phyloP scores from a whole-genome alignment of 495 filamentous ascomycete genomes.

The Penicillium canescens region DNA sequence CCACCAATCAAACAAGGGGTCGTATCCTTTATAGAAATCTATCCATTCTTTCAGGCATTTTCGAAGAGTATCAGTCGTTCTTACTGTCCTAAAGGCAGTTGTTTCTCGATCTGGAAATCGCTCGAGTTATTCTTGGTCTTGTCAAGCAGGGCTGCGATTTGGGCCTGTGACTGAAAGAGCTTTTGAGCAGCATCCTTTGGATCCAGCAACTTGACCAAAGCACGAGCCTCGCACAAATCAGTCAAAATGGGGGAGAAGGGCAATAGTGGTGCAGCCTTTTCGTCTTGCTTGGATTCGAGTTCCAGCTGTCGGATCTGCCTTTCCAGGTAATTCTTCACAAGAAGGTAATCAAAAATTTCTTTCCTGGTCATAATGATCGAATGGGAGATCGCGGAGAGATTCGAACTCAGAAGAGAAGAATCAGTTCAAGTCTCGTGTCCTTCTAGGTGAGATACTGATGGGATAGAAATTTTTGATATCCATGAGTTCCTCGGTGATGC shows the following conservation, averaged over 20 bases:
- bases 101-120: slow-evolving; percentile 24
- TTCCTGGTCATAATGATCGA: slow-evolving; percentile 36
- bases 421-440: neutral
- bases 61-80: slow-evolving; percentile 31
- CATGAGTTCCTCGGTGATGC: slow-evolving; percentile 17
- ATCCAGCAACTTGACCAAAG: slow-evolving; percentile 31
- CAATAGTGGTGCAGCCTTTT: slow-evolving; percentile 31
- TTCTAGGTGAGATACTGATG: slow-evolving; percentile 10
- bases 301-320: slow-evolving; percentile 33
- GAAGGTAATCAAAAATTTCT: slow-evolving; percentile 43
- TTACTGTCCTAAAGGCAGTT: slow-evolving; percentile 42
- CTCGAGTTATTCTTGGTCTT: slow-evolving; percentile 8
- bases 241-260: slow-evolving; percentile 35
- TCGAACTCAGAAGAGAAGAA: slow-evolving; percentile 12
- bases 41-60: slow-evolving; percentile 38
- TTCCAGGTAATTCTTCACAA: slow-evolving; percentile 40
- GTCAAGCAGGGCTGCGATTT: slow-evolving; percentile 22
- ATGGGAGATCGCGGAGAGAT: slow-evolving; percentile 14
- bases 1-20: slow-evolving; percentile 54
- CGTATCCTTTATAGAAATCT: slow-evolving; percentile 47
- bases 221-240: slow-evolving; percentile 41
- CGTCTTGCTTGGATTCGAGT: slow-evolving; percentile 33
- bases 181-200: slow-evolving; percentile 33
- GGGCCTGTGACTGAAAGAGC: slow-evolving; percentile 22
- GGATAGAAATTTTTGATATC: slow-evolving; percentile 16